phyloP scores from a whole-genome alignment of 2,329 filamentous ascomycete genomes.

The Aureobasidium namibiae region DNA sequence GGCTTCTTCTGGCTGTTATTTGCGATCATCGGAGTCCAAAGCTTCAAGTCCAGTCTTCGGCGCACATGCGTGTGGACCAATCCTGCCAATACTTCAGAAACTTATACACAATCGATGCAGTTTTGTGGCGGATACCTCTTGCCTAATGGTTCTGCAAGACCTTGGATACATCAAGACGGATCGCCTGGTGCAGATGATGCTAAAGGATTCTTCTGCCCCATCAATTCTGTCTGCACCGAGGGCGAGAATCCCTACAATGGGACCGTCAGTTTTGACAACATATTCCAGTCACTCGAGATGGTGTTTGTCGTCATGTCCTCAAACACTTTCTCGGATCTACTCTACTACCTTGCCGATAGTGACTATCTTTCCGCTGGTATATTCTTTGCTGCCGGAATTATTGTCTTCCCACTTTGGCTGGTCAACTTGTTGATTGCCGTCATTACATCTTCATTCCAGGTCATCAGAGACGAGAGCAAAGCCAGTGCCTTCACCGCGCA shows the following conservation, averaged over 20 bases:
- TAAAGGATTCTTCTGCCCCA: constrained; percentile 86
- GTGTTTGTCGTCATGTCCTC: constrained; percentile 98
- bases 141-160: constrained; percentile 38
- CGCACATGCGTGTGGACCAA: constrained; percentile 45
- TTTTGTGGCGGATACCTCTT: constrained; percentile 82
- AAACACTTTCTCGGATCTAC: constrained; percentile 90
- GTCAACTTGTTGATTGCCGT: constrained; percentile 92
- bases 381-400: constrained; percentile 63
- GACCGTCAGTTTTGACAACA: constrained; percentile 93
- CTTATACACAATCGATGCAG: constrained; percentile 53
- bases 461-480: constrained; percentile 93
- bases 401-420: constrained; percentile 93
- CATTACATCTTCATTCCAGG: constrained; percentile 96
- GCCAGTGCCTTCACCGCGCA: constrained; percentile 84
- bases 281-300: constrained; percentile 80
- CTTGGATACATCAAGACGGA: constrained; percentile 57
- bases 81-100: constrained; percentile 36
- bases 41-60: constrained; percentile 56
- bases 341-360: constrained; percentile 87
- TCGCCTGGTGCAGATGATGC: constrained; percentile 42
- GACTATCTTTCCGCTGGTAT: constrained; percentile 83
- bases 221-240: constrained; percentile 75
- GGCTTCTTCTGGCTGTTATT: constrained; percentile 97
- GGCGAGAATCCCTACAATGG: constrained; percentile 69
- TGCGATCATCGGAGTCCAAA: constrained; percentile 92